Percentiles rank a stretch among this genome's conserved stretches.
Evolutionary conservation across 495 filamentous ascomycete genomes (phyloP).

Genomic region (Neurospora sp.): DNA sequence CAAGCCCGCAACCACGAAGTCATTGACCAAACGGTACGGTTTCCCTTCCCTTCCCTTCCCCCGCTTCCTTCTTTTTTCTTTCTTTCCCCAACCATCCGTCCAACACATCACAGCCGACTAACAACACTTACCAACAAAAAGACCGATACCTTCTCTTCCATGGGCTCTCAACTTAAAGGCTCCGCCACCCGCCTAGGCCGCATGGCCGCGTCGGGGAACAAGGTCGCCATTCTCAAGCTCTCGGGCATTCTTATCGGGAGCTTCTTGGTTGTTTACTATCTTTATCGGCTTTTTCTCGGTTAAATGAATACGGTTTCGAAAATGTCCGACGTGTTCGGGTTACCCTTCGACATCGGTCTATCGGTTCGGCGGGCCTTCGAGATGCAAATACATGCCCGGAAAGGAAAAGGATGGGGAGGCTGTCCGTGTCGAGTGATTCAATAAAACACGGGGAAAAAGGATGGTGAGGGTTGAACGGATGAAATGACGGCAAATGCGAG

Average conservation of each 20-base stretch:
- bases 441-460: neutral
- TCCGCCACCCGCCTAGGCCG: slow-evolving; percentile 78
- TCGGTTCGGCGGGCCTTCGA: neutral
- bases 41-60: neutral
- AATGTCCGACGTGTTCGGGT: neutral
- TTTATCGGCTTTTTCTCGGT: slow-evolving; percentile 15
- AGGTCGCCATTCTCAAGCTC: slow-evolving; percentile 80
- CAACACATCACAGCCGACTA: neutral
- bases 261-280: slow-evolving; percentile 65
- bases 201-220: slow-evolving; percentile 86
- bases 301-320: neutral
- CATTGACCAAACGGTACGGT: slow-evolving; percentile 72
- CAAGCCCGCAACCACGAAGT: slow-evolving; percentile 77
- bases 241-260: slow-evolving; percentile 70
- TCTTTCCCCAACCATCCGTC: too few species aligned
- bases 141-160: slow-evolving; percentile 50
- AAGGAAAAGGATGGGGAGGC: neutral
- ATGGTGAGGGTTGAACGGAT: neutral
- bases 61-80: too few species aligned
- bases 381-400: neutral
- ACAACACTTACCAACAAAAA: slow-evolving; percentile 6
- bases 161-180: slow-evolving; percentile 61
- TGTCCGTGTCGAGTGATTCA: neutral
- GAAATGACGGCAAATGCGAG: neutral
- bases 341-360: too few species aligned